Percentiles rank a stretch among this genome's conserved stretches.
Evolutionary conservation across 2,329 filamentous ascomycete genomes (phyloP).

Genomic region (Endoconidiophora polonica): DNA sequence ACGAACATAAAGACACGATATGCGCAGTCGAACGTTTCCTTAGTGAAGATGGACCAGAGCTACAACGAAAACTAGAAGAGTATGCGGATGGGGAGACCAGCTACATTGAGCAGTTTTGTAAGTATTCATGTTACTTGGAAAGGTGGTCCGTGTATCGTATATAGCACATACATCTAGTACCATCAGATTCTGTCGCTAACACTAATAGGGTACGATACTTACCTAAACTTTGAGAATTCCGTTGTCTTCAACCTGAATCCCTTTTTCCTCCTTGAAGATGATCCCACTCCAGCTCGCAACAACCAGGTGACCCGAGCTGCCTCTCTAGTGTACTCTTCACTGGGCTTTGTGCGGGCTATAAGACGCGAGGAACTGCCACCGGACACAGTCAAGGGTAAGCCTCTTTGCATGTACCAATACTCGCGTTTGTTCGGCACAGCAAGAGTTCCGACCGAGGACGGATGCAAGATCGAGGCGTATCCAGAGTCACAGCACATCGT

Average conservation of each 20-base stretch:
- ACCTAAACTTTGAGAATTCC: constrained; percentile 92
- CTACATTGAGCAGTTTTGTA: constrained; percentile 98
- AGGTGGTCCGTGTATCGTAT: neutral
- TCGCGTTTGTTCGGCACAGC: constrained; percentile 89
- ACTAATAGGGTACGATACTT: constrained; percentile 85
- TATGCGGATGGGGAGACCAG: constrained; percentile 85
- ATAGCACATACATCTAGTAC: neutral
- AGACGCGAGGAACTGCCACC: constrained; percentile 83
- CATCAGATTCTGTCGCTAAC: constrained; percentile 2
- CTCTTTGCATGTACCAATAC: constrained; percentile 97
- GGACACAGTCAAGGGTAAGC: constrained; percentile 66
- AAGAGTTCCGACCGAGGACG: constrained; percentile 80
- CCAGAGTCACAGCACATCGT: constrained; percentile 85
- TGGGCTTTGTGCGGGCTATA: constrained; percentile 86
- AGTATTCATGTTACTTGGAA: constrained; percentile 21
- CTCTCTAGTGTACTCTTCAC: constrained; percentile 73
- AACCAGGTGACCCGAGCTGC: constrained; percentile 92
- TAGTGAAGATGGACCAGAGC: constrained; percentile 57
- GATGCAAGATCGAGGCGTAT: constrained; percentile 91
- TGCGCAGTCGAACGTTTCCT: constrained; percentile 73
- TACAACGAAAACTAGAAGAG: constrained; percentile 78
- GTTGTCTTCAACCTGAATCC: constrained; percentile 96
- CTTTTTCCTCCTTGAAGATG: constrained; percentile 93
- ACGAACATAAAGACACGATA: constrained; percentile 71
- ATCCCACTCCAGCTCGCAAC: constrained; percentile 88